Percentiles rank a stretch among this genome's conserved stretches.
phyloP scores from a whole-genome alignment of 148 eudicot genomes.

The Vaccinium vitisidaea region DNA sequence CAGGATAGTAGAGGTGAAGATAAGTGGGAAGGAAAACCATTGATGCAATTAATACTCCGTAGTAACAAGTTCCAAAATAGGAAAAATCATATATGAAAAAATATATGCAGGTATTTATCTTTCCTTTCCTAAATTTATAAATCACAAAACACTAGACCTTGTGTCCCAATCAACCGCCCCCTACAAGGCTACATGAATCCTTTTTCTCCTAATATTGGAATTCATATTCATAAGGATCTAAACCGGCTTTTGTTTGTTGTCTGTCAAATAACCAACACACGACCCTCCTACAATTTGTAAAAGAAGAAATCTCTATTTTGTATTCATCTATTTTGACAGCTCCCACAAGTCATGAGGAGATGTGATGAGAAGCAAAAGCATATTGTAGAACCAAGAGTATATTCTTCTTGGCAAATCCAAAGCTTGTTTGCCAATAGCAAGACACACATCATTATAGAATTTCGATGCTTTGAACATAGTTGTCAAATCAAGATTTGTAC shows the following conservation, averaged over 20 bases:
- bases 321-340: not conserved
- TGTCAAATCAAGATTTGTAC: not conserved
- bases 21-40: not conserved
- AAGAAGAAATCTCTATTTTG: not conserved
- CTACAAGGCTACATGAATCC: not conserved
- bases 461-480: not conserved
- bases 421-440: not conserved
- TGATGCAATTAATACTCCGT: not conserved
- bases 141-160: not conserved
- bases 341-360: not conserved
- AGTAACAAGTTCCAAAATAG: not conserved
- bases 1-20: constrained; percentile 1
- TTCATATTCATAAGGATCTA: not conserved
- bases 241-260: not conserved
- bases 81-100: not conserved
- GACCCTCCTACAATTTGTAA: not conserved
- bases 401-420: not conserved
- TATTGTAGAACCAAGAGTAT: not conserved
- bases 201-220: not conserved
- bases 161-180: not conserved
- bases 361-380: not conserved
- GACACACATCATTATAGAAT: not conserved
- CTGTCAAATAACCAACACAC: not conserved
- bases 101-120: not conserved
- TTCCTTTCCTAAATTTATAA: not conserved